These are phyloP conservation scores for Gossypium mustelinum DNA, from an alignment of 345 rosid genomes.

Conservation along the genomic window DNA sequence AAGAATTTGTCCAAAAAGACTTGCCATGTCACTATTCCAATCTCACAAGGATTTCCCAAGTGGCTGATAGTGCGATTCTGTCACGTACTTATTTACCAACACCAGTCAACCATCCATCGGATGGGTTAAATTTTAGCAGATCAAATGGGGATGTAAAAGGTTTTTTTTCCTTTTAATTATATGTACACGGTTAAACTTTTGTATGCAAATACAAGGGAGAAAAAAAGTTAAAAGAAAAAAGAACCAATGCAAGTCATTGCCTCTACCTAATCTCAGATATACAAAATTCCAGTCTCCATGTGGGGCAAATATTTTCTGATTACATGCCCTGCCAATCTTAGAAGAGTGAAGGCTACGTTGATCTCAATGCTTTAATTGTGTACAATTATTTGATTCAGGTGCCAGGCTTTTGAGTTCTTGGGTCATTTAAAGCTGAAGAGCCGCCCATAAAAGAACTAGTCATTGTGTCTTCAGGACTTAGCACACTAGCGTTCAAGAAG, in stretches of 20 bases:
- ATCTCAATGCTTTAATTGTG: not conserved
- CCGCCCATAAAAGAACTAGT: not conserved
- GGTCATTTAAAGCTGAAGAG: not conserved
- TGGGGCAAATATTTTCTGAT: not conserved
- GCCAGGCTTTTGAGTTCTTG: not conserved
- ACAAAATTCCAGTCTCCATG: not conserved
- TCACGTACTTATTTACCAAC: too few species aligned
- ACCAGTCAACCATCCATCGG: too few species aligned
- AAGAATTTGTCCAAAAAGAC: too few species aligned
- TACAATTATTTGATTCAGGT: not conserved
- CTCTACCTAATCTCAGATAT: not conserved
- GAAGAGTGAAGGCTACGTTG: not conserved
- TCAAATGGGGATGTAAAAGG: too few species aligned
- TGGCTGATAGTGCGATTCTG: too few species aligned
- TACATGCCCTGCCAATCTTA: not conserved
- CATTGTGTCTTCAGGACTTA: not conserved
- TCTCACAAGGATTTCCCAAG: too few species aligned
- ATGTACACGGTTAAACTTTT: not conserved
- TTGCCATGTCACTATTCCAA: too few species aligned
- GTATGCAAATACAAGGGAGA: not conserved
- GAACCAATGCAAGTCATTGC: too few species aligned
- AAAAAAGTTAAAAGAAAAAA: not conserved
- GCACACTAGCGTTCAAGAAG: conserved; percentile 31
- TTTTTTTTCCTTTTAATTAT: too few species aligned
- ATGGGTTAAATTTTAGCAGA: too few species aligned